These are phyloP conservation scores for Spergularia azorica DNA, from an alignment of 179 eudicot species.

Conservation along the genomic window DNA sequence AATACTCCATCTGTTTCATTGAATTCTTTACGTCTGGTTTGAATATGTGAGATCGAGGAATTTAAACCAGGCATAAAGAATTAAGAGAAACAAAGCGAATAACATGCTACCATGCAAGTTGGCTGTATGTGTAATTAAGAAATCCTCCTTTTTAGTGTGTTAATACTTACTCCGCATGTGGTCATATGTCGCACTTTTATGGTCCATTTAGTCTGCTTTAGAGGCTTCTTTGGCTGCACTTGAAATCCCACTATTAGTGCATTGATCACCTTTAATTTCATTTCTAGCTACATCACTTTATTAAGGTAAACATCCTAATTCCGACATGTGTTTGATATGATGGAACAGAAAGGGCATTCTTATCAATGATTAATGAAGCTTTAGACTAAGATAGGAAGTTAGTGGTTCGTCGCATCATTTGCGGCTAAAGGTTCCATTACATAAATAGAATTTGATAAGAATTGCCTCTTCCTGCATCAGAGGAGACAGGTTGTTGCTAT, in stretches of 20 bases:
- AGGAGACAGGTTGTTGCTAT: not conserved
- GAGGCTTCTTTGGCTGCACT: conserved; percentile 7
- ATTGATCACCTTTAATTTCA: not conserved
- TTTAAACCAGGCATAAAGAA: too few relatives aligned
- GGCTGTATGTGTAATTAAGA: too few relatives aligned
- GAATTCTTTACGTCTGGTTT: too few relatives aligned
- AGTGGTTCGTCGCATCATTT: not conserved
- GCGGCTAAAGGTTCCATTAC: not conserved
- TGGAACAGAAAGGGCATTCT: conserved; percentile 11
- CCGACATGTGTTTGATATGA: not conserved
- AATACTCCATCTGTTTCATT: too few relatives aligned
- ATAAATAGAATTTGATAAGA: not conserved
- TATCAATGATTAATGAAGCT: conserved; percentile 13
- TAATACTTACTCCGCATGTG: not conserved
- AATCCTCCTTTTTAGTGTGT: too few relatives aligned
- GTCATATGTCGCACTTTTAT: conserved; percentile 8
- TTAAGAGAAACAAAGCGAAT: too few relatives aligned
- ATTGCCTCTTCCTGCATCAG: conserved; percentile 1
- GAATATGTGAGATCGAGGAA: too few relatives aligned
- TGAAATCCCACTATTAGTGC: not conserved
- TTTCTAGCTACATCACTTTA: not conserved
- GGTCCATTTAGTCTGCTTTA: conserved; percentile 1
- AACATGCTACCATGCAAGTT: too few relatives aligned
- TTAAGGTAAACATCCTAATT: too few relatives aligned
- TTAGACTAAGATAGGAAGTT: conserved; percentile 7